Conservation (phyloP, 1,284 basidiomycete species). For the Rugosomyces carneus region DNA sequence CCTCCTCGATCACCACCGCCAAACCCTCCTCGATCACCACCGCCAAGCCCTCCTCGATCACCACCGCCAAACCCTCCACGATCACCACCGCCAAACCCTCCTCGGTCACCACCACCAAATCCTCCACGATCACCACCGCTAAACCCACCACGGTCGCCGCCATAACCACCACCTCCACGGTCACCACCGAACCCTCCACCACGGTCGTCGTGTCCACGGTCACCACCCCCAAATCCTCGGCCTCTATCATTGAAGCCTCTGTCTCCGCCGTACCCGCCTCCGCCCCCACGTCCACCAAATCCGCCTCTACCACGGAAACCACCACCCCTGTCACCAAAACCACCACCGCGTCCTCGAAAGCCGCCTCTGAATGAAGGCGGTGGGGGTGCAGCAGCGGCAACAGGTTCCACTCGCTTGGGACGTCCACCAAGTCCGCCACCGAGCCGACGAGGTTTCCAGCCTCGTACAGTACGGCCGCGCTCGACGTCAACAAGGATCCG, state of each 20-base stretch:
- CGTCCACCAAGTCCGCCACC: slow-evolving; percentile 94
- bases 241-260: slow-evolving; percentile 26
- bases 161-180: slow-evolving; percentile 19
- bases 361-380: slow-evolving; percentile 24
- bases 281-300: slow-evolving; percentile 19
- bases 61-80: no score
- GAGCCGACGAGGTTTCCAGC: slow-evolving; percentile 94
- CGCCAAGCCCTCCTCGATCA: no score
- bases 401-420: slow-evolving; percentile 75
- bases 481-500: slow-evolving; percentile 97
- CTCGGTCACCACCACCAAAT: slow-evolving; percentile 20
- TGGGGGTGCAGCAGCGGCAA: slow-evolving; percentile 21
- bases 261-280: slow-evolving; percentile 21
- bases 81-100: no score
- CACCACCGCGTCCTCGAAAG: slow-evolving; percentile 27
- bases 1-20: no score
- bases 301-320: slow-evolving; percentile 29
- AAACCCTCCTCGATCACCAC: no score
- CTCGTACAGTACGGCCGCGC: slow-evolving; percentile 94
- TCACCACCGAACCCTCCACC: slow-evolving; percentile 13
- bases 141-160: slow-evolving; percentile 5
- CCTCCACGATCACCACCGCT: slow-evolving; percentile 22
- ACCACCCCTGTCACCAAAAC: slow-evolving; percentile 33
- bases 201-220: slow-evolving; percentile 22
- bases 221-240: slow-evolving; percentile 29